phyloP scores from a whole-genome alignment of 257 asterid genomes.

The Forsythia viridissima region DNA sequence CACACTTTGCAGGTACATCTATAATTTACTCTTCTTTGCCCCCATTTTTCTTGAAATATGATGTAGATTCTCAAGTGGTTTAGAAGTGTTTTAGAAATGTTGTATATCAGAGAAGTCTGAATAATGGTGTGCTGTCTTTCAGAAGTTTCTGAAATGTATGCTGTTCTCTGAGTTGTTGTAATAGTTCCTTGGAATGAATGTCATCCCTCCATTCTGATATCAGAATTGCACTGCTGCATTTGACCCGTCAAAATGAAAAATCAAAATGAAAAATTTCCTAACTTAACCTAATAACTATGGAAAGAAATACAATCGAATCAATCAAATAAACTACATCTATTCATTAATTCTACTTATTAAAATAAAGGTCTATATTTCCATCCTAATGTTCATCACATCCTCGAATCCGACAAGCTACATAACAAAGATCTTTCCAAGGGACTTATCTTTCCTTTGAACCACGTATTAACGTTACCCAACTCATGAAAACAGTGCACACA shows the following conservation, averaged over 20 bases:
- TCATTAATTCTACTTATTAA: too few relatives aligned
- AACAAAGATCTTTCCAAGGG: too few relatives aligned
- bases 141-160: background rate
- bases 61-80: background rate
- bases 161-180: conserved; percentile 15
- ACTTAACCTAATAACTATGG: background rate
- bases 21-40: background rate
- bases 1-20: conserved; percentile 87
- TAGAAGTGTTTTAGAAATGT: background rate
- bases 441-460: too few relatives aligned
- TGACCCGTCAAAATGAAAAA: background rate
- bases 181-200: background rate
- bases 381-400: too few relatives aligned
- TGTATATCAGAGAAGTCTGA: background rate
- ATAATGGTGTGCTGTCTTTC: background rate
- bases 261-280: too few relatives aligned
- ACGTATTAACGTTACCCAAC: too few relatives aligned
- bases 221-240: background rate
- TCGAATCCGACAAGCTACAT: too few relatives aligned
- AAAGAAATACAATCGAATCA: background rate
- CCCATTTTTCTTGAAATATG: conserved; percentile 1
- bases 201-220: too few relatives aligned
- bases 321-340: too few relatives aligned
- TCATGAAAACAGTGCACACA: too few relatives aligned
- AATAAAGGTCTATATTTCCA: too few relatives aligned